Evolutionary conservation across 2,329 filamentous ascomycete species (phyloP).

Genomic region (Fusarium mundagurra): DNA sequence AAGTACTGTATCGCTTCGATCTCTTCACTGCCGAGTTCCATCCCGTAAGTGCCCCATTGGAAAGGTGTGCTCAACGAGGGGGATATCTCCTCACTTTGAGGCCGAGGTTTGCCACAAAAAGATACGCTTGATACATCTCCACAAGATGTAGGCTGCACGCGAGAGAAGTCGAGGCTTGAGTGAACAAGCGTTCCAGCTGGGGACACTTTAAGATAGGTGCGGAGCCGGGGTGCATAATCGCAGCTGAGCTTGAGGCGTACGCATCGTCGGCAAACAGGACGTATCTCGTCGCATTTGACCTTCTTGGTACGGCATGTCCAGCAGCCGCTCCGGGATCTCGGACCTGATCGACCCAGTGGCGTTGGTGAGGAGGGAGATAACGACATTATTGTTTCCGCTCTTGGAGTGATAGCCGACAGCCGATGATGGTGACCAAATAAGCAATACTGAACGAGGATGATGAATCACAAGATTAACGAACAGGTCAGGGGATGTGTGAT

Average conservation of each 20-base stretch:
- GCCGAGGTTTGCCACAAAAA: neutral
- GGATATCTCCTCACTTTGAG: neutral
- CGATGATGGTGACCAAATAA: neutral
- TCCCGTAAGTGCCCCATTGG: neutral
- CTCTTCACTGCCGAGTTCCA: neutral
- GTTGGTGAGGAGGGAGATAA: neutral
- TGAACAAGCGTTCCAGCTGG: neutral
- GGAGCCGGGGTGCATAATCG: neutral
- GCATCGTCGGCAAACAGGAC: neutral
- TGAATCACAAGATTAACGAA: neutral
- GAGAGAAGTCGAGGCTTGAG: neutral
- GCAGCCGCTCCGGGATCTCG: neutral
- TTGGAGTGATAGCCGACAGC: neutral
- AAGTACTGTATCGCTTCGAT: neutral
- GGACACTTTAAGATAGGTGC: neutral
- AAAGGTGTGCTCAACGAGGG: neutral
- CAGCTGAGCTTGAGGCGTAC: neutral
- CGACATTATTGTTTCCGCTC: neutral
- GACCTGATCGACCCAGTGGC: neutral
- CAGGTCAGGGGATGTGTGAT: neutral
- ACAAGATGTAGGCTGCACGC: fast-evolving
- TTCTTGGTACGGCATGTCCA: neutral
- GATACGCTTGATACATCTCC: fast-evolving
- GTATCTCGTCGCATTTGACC: neutral
- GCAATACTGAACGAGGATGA: neutral